Conservation (phyloP, 169 alveolate species). For the Sarcocystis neurona region DNA sequence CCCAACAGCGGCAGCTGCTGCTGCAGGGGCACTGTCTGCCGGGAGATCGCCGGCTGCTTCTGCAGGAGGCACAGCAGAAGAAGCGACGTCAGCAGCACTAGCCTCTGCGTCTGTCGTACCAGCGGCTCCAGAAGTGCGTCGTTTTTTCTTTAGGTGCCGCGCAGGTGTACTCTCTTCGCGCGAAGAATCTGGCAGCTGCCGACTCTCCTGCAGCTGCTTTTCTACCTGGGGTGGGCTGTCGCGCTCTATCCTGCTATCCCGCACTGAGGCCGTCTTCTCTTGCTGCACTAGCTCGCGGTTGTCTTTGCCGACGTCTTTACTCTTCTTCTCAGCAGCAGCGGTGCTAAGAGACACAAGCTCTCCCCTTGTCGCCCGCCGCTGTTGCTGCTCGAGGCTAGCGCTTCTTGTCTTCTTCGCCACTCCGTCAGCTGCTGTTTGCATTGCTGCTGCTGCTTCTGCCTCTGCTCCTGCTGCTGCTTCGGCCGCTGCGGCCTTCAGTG, state of each 20-base stretch:
- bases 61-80: constrained; percentile 40
- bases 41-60: not conserved
- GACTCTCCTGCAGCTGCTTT: not conserved
- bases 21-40: not conserved
- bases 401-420: not conserved
- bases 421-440: constrained; percentile 28
- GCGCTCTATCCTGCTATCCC: not conserved
- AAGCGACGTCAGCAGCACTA: not conserved
- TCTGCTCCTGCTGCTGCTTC: constrained; percentile 21
- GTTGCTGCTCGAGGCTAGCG: not conserved
- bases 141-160: constrained; percentile 5
- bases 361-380: not conserved
- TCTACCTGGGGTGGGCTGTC: not conserved
- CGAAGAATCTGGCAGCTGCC: not conserved
- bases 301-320: not conserved
- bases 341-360: not conserved
- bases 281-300: not conserved
- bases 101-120: not conserved
- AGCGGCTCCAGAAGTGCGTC: not conserved
- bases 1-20: constrained; percentile 33
- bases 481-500: not conserved
- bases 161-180: constrained; percentile 3
- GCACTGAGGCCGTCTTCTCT: not conserved
- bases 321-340: no score
- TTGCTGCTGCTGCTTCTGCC: constrained; percentile 12